Percentiles rank a stretch among this genome's conserved stretches.
phyloP scores from a whole-genome alignment of 148 eudicot genomes.

The Spergularia bocconei region DNA sequence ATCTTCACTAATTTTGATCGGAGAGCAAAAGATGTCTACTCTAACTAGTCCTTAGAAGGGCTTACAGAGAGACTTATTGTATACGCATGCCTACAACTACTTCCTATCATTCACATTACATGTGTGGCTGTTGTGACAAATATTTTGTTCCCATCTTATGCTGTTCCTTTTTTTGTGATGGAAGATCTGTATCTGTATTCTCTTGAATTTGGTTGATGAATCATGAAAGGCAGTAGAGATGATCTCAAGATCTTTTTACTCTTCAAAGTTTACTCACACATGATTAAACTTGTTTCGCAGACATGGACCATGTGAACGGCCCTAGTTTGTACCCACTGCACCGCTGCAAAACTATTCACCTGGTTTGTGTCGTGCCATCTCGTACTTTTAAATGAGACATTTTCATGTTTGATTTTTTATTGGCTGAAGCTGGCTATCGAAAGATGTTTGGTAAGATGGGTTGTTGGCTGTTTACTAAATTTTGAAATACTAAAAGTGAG shows the following conservation, averaged over 20 bases:
- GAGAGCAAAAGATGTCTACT: too few species aligned
- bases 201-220: not conserved
- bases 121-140: not conserved
- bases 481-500: too few species aligned
- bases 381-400: conserved; percentile 21
- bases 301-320: conserved; percentile 57
- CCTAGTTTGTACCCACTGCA: conserved; percentile 73
- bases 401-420: too few species aligned
- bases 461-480: too few species aligned
- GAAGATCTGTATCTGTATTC: not conserved
- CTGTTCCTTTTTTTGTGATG: not conserved
- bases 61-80: not conserved
- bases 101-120: not conserved
- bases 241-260: not conserved
- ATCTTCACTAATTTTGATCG: too few species aligned
- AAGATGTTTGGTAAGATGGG: too few species aligned
- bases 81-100: not conserved
- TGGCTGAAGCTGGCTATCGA: too few species aligned
- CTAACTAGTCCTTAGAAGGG: too few species aligned
- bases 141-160: not conserved
- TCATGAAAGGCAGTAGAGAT: not conserved
- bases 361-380: conserved; percentile 55
- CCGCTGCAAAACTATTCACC: conserved; percentile 81
- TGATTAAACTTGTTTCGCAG: conserved; percentile 29
- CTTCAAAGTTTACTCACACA: not conserved